Evolutionary conservation across 75 land plant species (phyloP), one percentile per base, ranked within the genome.

Genomic region (Picea sitchensis): DNA sequence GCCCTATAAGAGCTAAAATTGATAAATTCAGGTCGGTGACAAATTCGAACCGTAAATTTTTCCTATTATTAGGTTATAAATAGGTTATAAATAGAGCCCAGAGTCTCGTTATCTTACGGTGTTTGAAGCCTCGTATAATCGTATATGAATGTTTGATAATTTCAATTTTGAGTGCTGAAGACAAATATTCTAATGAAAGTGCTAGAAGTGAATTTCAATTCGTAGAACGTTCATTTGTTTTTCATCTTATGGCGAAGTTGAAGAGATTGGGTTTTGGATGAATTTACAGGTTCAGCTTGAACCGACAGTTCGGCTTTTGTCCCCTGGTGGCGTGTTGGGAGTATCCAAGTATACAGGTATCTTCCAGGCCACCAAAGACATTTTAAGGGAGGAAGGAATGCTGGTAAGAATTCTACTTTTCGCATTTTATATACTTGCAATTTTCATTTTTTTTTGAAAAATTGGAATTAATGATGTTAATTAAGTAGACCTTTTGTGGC

Each of bases 291-390:
- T 97, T 81, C 99, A 97, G 83, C 80, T 97, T 54, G 99, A 97
- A 86, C 98, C 99, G 21, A 97, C 99, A 20, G 73, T 89, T 76
- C 88, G 91, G 85, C 80, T 85, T 17, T 80, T 85, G 41, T 76
- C 84, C 6, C 73, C 65, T 18, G 80, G 78, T 69, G 81, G 85
- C 56, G 34, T 79, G 2, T 78, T 81, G 59, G 75, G 82, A 58
- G 56, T 80, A 30, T 93, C 98, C 61, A 97, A 97, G 84, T 97
- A 97, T 69, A 95, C 95, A 56, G 96, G 99, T 4, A 83, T 95
- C 31, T 73, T 87, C 74, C 99, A 97, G 84, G 99, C 99, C 62
- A 86, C 88, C 3, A 88, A 80, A 76, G 92, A 90, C 71, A 97
- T 97, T 73, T 83, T 95, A 26, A 83, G 88, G 60, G 99, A 96